Conservation (phyloP, 169 alveolate species). For the Eimeria necatrix region DNA sequence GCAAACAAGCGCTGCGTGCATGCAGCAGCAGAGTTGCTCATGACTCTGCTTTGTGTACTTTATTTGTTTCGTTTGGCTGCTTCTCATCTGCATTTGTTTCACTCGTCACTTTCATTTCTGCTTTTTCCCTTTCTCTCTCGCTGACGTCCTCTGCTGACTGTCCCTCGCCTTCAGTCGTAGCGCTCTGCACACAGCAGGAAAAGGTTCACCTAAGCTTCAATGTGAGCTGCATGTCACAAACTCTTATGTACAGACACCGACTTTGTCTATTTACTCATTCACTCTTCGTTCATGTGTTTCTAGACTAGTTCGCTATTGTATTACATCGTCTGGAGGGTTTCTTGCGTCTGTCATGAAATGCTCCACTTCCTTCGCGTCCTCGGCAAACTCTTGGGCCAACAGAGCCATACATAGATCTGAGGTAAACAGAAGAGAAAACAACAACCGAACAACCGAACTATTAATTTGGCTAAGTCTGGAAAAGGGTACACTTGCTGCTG, state of each 20-base stretch:
- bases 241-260: not conserved
- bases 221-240: too few species aligned
- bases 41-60: too few species aligned
- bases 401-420: conserved; percentile 43
- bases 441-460: not conserved
- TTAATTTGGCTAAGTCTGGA: too few species aligned
- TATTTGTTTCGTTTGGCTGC: too few species aligned
- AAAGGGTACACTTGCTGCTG: not conserved
- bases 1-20: not conserved
- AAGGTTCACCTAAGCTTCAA: too few species aligned
- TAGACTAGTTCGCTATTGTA: not conserved
- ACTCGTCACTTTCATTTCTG: too few species aligned
- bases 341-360: conserved; percentile 60
- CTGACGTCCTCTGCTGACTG: not conserved
- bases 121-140: not conserved
- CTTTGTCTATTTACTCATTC: not conserved
- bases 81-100: too few species aligned
- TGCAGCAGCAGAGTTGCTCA: not conserved
- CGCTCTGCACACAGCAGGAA: too few species aligned
- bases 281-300: too few species aligned
- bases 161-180: too few species aligned
- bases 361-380: conserved; percentile 57
- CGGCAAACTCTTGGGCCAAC: conserved; percentile 53
- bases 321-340: not conserved
- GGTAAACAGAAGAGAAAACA: not conserved